These are phyloP conservation scores for Capronia epimyces DNA, from an alignment of 2,329 filamentous ascomycete species.

Conservation along the genomic window DNA sequence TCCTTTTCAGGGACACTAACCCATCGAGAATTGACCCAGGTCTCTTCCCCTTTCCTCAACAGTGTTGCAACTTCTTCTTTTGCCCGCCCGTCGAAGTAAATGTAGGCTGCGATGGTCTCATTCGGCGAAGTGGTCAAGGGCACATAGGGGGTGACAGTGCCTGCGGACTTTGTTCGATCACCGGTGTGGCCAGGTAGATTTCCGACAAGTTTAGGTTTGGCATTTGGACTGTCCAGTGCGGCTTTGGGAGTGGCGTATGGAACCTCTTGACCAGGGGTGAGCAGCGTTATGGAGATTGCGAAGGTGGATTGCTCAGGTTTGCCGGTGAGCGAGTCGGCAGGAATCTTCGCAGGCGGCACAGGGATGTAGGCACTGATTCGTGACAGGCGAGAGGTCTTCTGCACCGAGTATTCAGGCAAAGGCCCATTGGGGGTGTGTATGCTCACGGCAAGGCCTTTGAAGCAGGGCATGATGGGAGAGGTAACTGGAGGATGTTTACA, in stretches of 20 bases:
- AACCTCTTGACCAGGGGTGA: slow-evolving; percentile 81
- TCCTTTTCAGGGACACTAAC: slow-evolving; percentile 88
- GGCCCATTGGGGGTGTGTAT: slow-evolving; percentile 79
- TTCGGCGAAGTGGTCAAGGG: slow-evolving; percentile 88
- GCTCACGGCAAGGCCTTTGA: slow-evolving; percentile 97
- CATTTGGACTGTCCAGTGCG: slow-evolving; percentile 68
- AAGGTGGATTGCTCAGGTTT: slow-evolving; percentile 92
- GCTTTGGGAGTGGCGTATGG: slow-evolving; percentile 88
- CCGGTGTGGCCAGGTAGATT: slow-evolving; percentile 54
- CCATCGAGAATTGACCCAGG: slow-evolving; percentile 98
- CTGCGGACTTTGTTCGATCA: slow-evolving; percentile 49
- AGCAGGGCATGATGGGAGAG: slow-evolving; percentile 69
- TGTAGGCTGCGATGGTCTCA: slow-evolving; percentile 96
- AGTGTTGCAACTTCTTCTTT: slow-evolving; percentile 98
- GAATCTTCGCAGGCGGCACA: slow-evolving; percentile 79
- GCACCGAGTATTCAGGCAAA: slow-evolving; percentile 86
- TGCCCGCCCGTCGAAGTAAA: slow-evolving; percentile 91
- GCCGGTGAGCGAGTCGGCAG: slow-evolving; percentile 56
- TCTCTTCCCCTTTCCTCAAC: slow-evolving; percentile 87
- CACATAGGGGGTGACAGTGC: slow-evolving; percentile 74
- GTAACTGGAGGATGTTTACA: neutral
- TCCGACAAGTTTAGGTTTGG: slow-evolving; percentile 75
- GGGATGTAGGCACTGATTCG: slow-evolving; percentile 97
- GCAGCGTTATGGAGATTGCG: slow-evolving; percentile 93
- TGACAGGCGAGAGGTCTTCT: slow-evolving; percentile 83